Percentiles rank a stretch among this genome's conserved stretches.
phyloP scores from a whole-genome alignment of 2,329 filamentous ascomycete species.

The Rhynchosporium agropyri region DNA sequence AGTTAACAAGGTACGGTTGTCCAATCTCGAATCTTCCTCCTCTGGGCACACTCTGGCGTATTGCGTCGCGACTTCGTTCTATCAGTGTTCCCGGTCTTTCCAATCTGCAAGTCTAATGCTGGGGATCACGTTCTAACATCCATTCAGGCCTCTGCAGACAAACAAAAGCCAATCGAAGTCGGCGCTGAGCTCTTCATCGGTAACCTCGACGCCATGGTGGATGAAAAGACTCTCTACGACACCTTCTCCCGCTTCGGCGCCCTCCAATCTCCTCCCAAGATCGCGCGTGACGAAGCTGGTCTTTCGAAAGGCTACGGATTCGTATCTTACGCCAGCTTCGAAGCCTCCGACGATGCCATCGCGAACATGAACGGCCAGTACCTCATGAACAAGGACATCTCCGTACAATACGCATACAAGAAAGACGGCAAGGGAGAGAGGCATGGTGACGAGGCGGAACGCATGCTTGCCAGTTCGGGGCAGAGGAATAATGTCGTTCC shows the following conservation, averaged over 20 bases:
- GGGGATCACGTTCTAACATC: not conserved
- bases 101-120: not conserved
- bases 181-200: constrained; percentile 97
- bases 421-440: constrained; percentile 97
- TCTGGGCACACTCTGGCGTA: not conserved
- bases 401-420: constrained; percentile 98
- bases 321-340: constrained; percentile 89
- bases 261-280: constrained; percentile 82
- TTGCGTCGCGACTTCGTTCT: too few species aligned
- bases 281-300: constrained; percentile 85
- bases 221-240: constrained; percentile 95
- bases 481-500: constrained; percentile 92
- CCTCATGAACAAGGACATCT: constrained; percentile 94
- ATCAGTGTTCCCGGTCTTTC: not conserved
- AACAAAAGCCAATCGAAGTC: constrained; percentile 89
- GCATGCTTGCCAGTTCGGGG: constrained; percentile 87
- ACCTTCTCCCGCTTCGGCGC: constrained; percentile 92
- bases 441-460: constrained; percentile 91
- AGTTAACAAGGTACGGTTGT: constrained; percentile 78
- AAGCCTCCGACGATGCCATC: constrained; percentile 89
- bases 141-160: constrained; percentile 73
- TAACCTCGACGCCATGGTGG: constrained; percentile 90
- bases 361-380: constrained; percentile 95
- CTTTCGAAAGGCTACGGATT: constrained; percentile 96
- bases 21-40: not conserved